phyloP scores from a whole-genome alignment of 2,329 filamentous ascomycete genomes.

The Emmonsiellopsis sp. region DNA sequence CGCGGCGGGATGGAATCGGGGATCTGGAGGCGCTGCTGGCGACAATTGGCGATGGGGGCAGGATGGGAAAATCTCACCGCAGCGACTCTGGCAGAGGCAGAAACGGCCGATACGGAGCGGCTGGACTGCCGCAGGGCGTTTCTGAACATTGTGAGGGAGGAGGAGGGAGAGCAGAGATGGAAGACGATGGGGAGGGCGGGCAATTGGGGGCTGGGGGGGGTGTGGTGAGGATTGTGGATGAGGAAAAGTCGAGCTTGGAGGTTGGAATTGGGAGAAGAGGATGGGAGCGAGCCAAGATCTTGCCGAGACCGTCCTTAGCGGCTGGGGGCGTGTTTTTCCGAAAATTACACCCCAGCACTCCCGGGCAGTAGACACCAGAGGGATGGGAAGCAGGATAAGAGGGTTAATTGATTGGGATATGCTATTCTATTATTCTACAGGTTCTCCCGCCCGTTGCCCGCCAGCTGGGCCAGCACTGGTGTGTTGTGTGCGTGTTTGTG shows the following conservation, averaged over 20 bases:
- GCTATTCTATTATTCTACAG: neutral
- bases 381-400: too few species aligned
- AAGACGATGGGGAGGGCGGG: constrained; percentile 32
- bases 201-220: constrained; percentile 32
- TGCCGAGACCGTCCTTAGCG: constrained; percentile 22
- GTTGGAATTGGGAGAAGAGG: constrained; percentile 50
- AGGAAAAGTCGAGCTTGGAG: constrained; percentile 33
- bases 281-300: constrained; percentile 57
- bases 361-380: too few species aligned
- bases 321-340: constrained; percentile 1
- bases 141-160: constrained; percentile 72
- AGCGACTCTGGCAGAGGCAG: constrained; percentile 82
- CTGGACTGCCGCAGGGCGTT: constrained; percentile 95
- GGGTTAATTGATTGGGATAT: neutral
- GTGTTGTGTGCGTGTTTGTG: neutral
- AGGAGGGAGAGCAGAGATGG: constrained; percentile 34
- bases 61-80: constrained; percentile 67
- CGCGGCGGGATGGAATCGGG: constrained; percentile 22
- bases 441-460: neutral
- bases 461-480: neutral
- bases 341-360: neutral
- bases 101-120: constrained; percentile 88
- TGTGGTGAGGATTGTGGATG: constrained; percentile 34
- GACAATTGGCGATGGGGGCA: constrained; percentile 31
- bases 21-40: constrained; percentile 24